These are phyloP conservation scores for Apiospora aurea DNA, from an alignment of 2,329 filamentous ascomycete genomes.

Conservation along the genomic window DNA sequence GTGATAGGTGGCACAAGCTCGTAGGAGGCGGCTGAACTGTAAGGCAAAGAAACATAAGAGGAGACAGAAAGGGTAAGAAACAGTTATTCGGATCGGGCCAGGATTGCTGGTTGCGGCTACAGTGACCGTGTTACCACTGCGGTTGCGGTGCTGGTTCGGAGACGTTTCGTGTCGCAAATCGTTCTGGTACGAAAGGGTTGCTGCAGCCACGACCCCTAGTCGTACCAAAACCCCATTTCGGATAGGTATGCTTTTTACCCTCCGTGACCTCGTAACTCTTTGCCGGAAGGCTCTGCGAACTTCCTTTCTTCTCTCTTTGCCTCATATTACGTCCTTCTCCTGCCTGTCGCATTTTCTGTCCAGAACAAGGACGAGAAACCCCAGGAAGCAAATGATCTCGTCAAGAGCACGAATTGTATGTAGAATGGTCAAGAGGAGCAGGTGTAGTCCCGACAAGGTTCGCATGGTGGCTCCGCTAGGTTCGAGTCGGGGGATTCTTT, in stretches of 20 bases:
- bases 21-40: neutral
- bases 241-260: neutral
- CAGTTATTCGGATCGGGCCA: neutral
- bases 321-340: neutral
- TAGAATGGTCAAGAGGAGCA: neutral
- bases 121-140: conserved; percentile 10
- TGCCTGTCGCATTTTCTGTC: neutral
- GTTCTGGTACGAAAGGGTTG: neutral
- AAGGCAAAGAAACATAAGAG: neutral
- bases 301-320: neutral
- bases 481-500: neutral
- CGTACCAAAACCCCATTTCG: conserved; percentile 8
- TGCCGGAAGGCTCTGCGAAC: neutral
- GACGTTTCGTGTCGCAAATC: conserved; percentile 21
- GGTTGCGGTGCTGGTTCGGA: conserved; percentile 11
- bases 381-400: neutral
- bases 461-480: neutral
- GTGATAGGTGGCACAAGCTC: neutral
- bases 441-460: conserved; percentile 5
- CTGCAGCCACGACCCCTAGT: neutral
- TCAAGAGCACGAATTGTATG: too few relatives aligned
- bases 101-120: neutral
- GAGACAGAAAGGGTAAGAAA: neutral
- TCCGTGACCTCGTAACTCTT: neutral
- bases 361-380: neutral